Evolutionary conservation across 352 stramenopile genomes (phyloP).

Genomic region (Globisporangium paddicum): DNA sequence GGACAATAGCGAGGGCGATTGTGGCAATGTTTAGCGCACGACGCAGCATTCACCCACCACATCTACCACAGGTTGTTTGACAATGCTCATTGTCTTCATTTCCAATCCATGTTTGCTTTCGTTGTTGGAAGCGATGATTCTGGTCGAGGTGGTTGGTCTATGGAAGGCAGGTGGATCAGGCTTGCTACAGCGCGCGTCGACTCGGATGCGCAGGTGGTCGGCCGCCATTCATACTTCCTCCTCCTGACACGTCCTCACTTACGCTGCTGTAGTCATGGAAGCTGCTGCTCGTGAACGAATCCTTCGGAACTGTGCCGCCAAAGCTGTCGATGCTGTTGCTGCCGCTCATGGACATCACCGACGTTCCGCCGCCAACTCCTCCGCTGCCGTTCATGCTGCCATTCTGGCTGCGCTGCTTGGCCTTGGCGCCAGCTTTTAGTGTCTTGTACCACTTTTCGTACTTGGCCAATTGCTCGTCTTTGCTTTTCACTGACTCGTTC

Average conservation of each 20-base stretch:
- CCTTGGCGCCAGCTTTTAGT: conserved; percentile 76
- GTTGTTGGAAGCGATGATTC: background rate
- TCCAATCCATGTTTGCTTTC: background rate
- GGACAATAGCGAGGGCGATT: too few species aligned
- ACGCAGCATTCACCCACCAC: too few species aligned
- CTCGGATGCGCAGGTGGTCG: conserved; percentile 64
- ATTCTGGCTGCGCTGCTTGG: conserved; percentile 70
- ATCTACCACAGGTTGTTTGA: too few species aligned
- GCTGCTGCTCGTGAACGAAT: conserved; percentile 68
- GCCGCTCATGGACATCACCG: conserved; percentile 25
- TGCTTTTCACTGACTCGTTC: conserved; percentile 35
- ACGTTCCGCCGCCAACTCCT: background rate
- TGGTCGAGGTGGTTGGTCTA: background rate
- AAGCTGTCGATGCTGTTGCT: conserved; percentile 20
- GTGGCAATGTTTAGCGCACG: too few species aligned
- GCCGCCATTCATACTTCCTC: conserved; percentile 5
- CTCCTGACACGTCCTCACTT: conserved; percentile 10
- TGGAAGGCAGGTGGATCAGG: background rate
- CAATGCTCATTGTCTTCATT: too few species aligned
- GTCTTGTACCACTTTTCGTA: conserved; percentile 88
- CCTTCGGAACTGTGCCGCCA: conserved; percentile 20
- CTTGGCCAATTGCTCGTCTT: conserved; percentile 73
- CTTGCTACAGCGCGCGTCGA: conserved; percentile 40
- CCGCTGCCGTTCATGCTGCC: conserved; percentile 19
- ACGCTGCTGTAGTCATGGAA: conserved; percentile 37